A percentile compares a stretch with the other conserved stretches of the same genome.
These are phyloP conservation scores for Bombardia bombarda DNA, from an alignment of 495 filamentous ascomycete genomes.

Conservation along the genomic window DNA sequence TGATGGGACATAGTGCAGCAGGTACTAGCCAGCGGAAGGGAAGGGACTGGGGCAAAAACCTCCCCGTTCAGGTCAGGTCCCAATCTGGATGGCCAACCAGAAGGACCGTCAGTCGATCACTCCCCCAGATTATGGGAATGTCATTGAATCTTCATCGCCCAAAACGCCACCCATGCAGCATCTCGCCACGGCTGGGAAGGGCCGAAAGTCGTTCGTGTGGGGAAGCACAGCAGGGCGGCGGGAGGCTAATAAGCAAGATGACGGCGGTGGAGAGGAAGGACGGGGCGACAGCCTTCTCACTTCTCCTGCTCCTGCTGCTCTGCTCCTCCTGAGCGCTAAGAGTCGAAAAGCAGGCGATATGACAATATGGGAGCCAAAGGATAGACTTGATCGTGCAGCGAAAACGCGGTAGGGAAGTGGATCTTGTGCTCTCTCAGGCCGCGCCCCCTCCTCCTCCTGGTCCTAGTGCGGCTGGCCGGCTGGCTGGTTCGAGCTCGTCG, in stretches of 20 bases:
- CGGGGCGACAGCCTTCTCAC: neutral
- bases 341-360: neutral
- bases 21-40: neutral
- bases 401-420: constrained; percentile 4
- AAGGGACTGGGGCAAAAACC: neutral
- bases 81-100: neutral
- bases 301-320: neutral
- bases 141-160: neutral
- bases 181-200: constrained; percentile 12
- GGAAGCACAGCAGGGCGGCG: constrained; percentile 2
- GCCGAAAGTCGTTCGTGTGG: constrained; percentile 12
- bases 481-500: neutral
- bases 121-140: constrained; percentile 5
- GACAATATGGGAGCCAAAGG: neutral
- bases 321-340: neutral
- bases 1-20: neutral
- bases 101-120: neutral
- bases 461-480: constrained; percentile 1
- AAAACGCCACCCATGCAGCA: neutral
- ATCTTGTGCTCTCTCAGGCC: constrained; percentile 3
- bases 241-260: constrained; percentile 8
- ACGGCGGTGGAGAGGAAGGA: neutral
- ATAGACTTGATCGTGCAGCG: constrained; percentile 2
- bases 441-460: neutral
- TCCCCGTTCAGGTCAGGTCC: neutral